Conservation (phyloP, 2,329 filamentous ascomycete species). For the Ophiostoma piceae region DNA sequence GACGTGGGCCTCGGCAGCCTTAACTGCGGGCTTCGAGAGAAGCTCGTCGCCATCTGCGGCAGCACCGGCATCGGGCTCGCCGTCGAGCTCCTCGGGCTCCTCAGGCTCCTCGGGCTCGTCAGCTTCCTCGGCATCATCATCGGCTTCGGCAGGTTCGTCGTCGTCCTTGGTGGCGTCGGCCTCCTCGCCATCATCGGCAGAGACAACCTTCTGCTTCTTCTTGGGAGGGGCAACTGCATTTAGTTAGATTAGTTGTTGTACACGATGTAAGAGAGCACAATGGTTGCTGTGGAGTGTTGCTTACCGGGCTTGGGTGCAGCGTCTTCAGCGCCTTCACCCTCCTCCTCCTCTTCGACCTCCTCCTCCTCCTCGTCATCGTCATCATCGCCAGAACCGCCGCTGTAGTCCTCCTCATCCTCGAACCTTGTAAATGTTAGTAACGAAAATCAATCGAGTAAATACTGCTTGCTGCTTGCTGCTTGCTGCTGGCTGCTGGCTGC, state of each 20-base stretch:
- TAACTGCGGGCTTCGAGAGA: conserved; percentile 23
- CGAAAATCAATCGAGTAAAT: not conserved
- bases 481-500: not conserved
- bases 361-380: conserved; percentile 38
- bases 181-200: conserved; percentile 30
- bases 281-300: not conserved
- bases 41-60: conserved; percentile 22
- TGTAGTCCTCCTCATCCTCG: conserved; percentile 30
- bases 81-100: conserved; percentile 32
- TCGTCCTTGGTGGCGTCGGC: conserved; percentile 30
- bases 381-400: conserved; percentile 29
- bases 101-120: conserved; percentile 35
- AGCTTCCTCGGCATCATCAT: conserved; percentile 17
- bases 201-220: conserved; percentile 48
- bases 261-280: not conserved
- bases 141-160: conserved; percentile 30
- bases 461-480: not conserved
- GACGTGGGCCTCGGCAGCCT: conserved; percentile 22
- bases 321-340: conserved; percentile 30
- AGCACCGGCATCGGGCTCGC: conserved; percentile 31
- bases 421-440: conserved; percentile 15
- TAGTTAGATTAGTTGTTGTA: not conserved
- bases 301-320: conserved; percentile 21
- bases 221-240: conserved; percentile 39
- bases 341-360: conserved; percentile 37